Base-by-base conservation (phyloP, 2,329 filamentous ascomycete genomes). In the Colletotrichum lupini region DNA sequence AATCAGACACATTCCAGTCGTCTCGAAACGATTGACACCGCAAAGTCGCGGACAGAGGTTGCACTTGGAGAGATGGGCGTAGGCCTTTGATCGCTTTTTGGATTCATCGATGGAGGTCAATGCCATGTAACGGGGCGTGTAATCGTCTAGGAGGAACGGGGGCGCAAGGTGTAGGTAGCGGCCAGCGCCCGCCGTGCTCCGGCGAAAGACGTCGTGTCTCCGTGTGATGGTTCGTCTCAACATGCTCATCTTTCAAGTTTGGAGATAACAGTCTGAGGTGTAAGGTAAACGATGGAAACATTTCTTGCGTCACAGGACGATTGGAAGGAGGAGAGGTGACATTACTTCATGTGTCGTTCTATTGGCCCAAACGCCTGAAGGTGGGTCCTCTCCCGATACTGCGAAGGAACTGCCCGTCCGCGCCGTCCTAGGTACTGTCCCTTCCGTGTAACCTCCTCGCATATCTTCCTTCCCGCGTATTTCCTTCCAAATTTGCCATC, bases 11-110 rank as follows among this genome's bases (percentile, higher is more conserved):
- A 93, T 88, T 16, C 94, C 94, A 1, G 93, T 94, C 76, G 88
- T 92, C 82, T 95, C 90, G 78, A 91, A 95, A n/a, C 94, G 90
- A 80, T 97, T 95, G 42, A 96, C 93, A 66, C 92, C 91, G 81
- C 94, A 97, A 58, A 90, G 84, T 14, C 93, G 88, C 2, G 94
- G 94, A 77, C 94, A 97, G 8, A 97, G 87, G 77, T 97, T 97
- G 83, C 94, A 97, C 69, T 95, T 91, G 14, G 88, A 85, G 32
- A 97, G 85, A 79, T 97, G 94, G 1, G 91, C 90, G 78, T 95
- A 94, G 1, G 94, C 93, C 24, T 85, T 83, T 1, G 92, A 92
- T 12, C 93, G 90, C 80, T 97, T 97, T 83, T 91, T 91, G 1
- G 93, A 87, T 4, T 90, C 91, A 66, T 95, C 92, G 3, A 89